phyloP scores from a whole-genome alignment of 208 protist genomes.

The Leptomonas pyrrhocoris region DNA sequence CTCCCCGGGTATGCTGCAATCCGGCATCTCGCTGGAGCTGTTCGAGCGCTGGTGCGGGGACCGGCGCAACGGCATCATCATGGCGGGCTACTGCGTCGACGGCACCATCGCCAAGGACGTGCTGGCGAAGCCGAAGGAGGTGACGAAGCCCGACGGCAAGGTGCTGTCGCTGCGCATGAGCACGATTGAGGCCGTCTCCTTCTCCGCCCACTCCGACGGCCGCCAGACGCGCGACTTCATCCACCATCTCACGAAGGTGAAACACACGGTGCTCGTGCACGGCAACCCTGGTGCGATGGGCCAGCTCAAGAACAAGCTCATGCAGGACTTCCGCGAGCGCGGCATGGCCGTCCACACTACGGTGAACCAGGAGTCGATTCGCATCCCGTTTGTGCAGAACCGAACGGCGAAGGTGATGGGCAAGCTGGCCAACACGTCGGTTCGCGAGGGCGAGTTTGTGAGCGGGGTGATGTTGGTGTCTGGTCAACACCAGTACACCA shows the following conservation, averaged over 20 bases:
- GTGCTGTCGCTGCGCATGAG: constrained; percentile 91
- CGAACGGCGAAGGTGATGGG: constrained; percentile 93
- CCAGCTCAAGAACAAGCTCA: constrained; percentile 92
- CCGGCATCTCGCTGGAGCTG: constrained; percentile 96
- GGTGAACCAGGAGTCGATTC: constrained; percentile 92
- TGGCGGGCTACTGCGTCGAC: constrained; percentile 98
- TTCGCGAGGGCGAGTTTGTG: constrained; percentile 70
- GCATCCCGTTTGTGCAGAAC: constrained; percentile 94
- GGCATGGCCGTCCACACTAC: constrained; percentile 92
- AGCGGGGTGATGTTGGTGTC: constrained; percentile 90
- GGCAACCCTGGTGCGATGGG: constrained; percentile 95
- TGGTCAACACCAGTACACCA: constrained; percentile 78
- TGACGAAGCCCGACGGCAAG: constrained; percentile 90
- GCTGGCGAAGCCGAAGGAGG: constrained; percentile 81
- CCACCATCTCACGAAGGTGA: constrained; percentile 65
- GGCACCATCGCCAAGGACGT: constrained; percentile 97
- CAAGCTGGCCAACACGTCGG: constrained; percentile 51
- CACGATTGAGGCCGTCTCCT: constrained; percentile 95
- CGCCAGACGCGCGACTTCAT: constrained; percentile 93
- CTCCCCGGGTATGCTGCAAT: constrained; percentile 97
- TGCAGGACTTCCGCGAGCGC: constrained; percentile 82
- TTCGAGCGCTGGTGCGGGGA: constrained; percentile 98
- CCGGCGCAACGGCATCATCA: constrained; percentile 95
- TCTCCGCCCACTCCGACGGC: constrained; percentile 98
- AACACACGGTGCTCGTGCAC: constrained; percentile 95